phyloP scores from a whole-genome alignment of 2,329 filamentous ascomycete genomes.

The Microcyclospora pomicola region DNA sequence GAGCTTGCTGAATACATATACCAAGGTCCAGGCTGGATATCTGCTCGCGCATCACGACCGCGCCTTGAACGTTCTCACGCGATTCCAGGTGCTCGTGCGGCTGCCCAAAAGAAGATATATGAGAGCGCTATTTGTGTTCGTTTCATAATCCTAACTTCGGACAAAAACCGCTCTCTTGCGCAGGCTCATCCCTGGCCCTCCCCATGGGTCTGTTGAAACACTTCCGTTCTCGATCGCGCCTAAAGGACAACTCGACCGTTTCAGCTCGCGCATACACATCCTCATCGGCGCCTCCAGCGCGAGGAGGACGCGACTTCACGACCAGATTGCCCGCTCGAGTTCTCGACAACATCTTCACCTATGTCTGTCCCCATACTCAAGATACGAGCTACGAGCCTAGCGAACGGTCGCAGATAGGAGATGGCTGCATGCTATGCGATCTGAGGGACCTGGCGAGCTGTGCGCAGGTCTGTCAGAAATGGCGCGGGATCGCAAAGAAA shows the following conservation, averaged over 20 bases:
- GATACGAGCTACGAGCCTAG: conserved; percentile 71
- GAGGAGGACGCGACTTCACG: conserved; percentile 32
- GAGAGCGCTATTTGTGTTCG: too few species aligned
- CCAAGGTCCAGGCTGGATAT: too few species aligned
- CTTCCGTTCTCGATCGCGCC: conserved; percentile 30
- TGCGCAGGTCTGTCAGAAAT: conserved; percentile 57
- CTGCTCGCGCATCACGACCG: too few species aligned
- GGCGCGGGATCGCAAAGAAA: conserved; percentile 46
- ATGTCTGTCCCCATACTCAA: conserved; percentile 67
- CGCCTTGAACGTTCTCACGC: too few species aligned
- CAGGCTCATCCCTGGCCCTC: too few species aligned
- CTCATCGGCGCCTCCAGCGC: too few species aligned
- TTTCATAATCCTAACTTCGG: too few species aligned
- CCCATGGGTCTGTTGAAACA: conserved; percentile 38
- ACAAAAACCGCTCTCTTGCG: too few species aligned
- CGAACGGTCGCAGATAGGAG: conserved; percentile 63
- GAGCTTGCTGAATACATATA: too few species aligned
- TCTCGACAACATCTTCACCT: conserved; percentile 62
- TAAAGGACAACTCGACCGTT: conserved; percentile 27
- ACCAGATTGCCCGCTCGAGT: conserved; percentile 50
- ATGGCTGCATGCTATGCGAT: conserved; percentile 87
- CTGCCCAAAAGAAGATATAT: too few species aligned
- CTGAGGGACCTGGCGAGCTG: conserved; percentile 76
- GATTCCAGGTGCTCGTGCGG: too few species aligned
- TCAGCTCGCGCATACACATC: too few species aligned